These are phyloP conservation scores for Colletotrichum caudatum DNA, from an alignment of 2,329 filamentous ascomycete species.

Conservation along the genomic window DNA sequence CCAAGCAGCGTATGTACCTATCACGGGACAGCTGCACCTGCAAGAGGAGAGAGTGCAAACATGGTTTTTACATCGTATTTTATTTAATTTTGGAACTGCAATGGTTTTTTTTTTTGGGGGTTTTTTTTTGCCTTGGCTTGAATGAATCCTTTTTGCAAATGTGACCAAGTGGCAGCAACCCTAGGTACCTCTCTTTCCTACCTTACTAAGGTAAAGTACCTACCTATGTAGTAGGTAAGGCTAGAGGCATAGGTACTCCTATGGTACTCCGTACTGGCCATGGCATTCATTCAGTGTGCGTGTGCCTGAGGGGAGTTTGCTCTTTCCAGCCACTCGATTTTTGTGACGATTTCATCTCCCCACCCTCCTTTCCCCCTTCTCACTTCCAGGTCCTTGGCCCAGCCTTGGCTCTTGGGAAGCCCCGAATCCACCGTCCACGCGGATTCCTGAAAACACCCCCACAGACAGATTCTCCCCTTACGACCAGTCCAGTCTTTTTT, in stretches of 20 bases:
- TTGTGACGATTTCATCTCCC: background rate
- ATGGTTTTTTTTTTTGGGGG: rapidly evolving
- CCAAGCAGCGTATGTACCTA: background rate
- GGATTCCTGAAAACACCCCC: background rate
- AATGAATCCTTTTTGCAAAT: background rate
- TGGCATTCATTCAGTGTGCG: background rate
- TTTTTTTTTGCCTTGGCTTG: background rate
- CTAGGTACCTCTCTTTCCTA: too few species aligned
- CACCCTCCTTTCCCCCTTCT: background rate
- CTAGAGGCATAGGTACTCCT: too few species aligned
- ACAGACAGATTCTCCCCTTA: too few species aligned
- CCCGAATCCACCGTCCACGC: constrained; percentile 13
- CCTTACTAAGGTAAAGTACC: too few species aligned
- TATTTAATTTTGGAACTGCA: background rate
- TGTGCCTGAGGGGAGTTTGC: background rate
- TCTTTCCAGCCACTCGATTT: constrained; percentile 32
- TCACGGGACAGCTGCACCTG: constrained; percentile 5
- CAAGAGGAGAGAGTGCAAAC: background rate
- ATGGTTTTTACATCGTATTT: too few species aligned
- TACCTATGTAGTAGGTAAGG: too few species aligned
- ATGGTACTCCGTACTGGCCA: background rate
- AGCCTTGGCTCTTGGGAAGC: constrained; percentile 4
- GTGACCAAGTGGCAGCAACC: background rate
- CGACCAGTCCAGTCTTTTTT: background rate
- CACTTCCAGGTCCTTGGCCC: background rate